Percentiles rank a stretch among this genome's conserved stretches.
These are phyloP conservation scores for Thermothielavioides terrestris DNA, from an alignment of 495 filamentous ascomycete genomes.

Conservation along the genomic window DNA sequence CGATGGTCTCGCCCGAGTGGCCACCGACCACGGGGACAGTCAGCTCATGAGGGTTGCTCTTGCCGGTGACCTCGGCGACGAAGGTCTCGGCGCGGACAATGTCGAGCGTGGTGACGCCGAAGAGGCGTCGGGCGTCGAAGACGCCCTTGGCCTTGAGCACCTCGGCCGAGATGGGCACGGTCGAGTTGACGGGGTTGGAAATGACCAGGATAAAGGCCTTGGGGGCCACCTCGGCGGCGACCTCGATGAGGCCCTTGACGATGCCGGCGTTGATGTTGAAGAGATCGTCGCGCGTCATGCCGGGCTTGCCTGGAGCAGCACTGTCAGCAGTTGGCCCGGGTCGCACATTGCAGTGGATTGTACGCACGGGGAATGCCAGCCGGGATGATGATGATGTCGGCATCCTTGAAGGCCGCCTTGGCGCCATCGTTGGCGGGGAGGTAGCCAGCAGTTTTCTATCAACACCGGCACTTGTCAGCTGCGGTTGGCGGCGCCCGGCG, in stretches of 20 bases:
- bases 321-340: conserved; percentile 8
- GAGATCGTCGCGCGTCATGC: conserved; percentile 98
- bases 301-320: conserved; percentile 76
- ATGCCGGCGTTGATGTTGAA: conserved; percentile 98
- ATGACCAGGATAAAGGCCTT: conserved; percentile 93
- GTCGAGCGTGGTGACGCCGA: conserved; percentile 96
- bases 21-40: conserved; percentile 90
- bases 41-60: conserved; percentile 69
- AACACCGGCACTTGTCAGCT: conserved; percentile 21
- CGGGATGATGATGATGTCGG: conserved; percentile 92
- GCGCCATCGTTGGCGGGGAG: conserved; percentile 84
- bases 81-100: conserved; percentile 98
- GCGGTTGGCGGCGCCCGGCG: neutral
- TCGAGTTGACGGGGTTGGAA: conserved; percentile 99
- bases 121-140: conserved; percentile 88
- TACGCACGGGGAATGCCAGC: conserved; percentile 92
- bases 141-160: conserved; percentile 85
- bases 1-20: conserved; percentile 95
- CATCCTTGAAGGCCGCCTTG: conserved; percentile 77
- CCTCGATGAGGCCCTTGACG: conserved; percentile 76
- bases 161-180: conserved; percentile 95
- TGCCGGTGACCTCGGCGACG: conserved; percentile 74
- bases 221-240: conserved; percentile 75
- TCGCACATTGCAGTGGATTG: neutral
- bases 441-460: conserved; percentile 81